Evolutionary conservation across 108 stramenopile genomes (phyloP).

Genomic region (Cyclotella atomus): DNA sequence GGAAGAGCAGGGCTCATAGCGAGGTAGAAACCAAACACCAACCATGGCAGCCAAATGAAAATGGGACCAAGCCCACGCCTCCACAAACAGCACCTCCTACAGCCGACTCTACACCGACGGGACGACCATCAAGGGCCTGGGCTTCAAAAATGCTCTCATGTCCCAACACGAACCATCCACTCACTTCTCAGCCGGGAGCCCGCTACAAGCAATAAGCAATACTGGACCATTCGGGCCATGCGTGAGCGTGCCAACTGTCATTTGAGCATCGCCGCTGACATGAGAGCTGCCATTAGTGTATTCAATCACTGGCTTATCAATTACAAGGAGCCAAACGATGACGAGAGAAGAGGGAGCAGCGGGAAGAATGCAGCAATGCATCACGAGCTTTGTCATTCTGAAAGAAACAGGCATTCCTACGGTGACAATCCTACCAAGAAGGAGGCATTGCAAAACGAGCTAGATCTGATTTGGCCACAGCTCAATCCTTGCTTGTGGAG

Average conservation of each 20-base stretch:
- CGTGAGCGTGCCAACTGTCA: conserved; percentile 36
- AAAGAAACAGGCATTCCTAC: conserved; percentile 28
- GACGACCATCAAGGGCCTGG: conserved; percentile 37
- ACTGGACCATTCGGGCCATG: conserved; percentile 45
- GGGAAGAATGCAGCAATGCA: conserved; percentile 26
- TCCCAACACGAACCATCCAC: conserved; percentile 23
- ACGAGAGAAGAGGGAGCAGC: conserved; percentile 11
- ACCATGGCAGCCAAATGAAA: conserved; percentile 1
- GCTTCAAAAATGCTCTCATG: conserved; percentile 34
- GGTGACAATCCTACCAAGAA: conserved; percentile 31
- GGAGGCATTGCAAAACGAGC: conserved; percentile 31
- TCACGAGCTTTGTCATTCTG: conserved; percentile 11
- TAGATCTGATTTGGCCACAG: conserved; percentile 9
- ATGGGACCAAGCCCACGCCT: conserved; percentile 24
- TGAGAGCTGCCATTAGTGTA: conserved; percentile 26
- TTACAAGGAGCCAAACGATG: conserved; percentile 12
- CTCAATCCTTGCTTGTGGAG: conserved; percentile 9
- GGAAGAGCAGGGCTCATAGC: background rate
- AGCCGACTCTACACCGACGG: conserved; percentile 34
- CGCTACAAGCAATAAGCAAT: conserved; percentile 48
- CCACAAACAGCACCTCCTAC: background rate
- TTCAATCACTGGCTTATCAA: conserved; percentile 35
- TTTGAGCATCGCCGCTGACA: conserved; percentile 15
- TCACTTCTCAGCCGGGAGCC: conserved; percentile 30
- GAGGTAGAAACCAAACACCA: background rate